Percentiles rank a stretch among this genome's conserved stretches.
Conservation (phyloP, 2,329 filamentous ascomycete species). For the Lizonia empirigonia region DNA sequence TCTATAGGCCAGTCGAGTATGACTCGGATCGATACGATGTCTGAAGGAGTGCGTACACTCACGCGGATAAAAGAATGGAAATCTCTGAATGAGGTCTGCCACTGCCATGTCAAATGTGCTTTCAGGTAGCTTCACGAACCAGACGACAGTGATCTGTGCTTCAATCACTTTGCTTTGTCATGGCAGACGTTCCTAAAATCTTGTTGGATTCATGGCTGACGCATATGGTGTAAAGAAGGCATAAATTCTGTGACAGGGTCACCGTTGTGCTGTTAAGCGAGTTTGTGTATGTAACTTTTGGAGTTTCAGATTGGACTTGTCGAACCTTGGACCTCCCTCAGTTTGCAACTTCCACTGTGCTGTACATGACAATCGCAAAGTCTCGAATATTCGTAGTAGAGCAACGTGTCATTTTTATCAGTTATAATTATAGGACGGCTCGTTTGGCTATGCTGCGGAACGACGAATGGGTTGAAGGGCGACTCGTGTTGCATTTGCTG, state of each 20-base stretch:
- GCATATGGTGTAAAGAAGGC: constrained; percentile 24
- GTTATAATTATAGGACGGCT: no score
- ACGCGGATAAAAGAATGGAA: not conserved
- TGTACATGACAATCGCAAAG: no score
- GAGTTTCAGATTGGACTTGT: constrained; percentile 7
- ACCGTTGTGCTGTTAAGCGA: constrained; percentile 16
- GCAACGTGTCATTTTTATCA: no score
- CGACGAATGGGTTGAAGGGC: no score
- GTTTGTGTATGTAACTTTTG: constrained; percentile 10
- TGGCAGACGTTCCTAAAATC: not conserved
- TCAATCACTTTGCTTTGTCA: not conserved
- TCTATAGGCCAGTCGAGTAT: constrained; percentile 38
- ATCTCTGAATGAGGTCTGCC: not conserved
- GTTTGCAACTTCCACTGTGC: not conserved
- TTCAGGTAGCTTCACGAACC: not conserved
- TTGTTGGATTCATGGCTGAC: constrained; percentile 19
- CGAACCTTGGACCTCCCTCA: constrained; percentile 5
- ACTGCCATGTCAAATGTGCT: not conserved
- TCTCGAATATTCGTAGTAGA: no score
- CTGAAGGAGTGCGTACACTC: not conserved
- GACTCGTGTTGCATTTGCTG: no score
- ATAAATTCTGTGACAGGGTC: constrained; percentile 17
- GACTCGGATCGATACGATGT: constrained; percentile 42
- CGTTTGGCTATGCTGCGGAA: no score
- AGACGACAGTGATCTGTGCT: not conserved